Percentiles rank a stretch among this genome's conserved stretches.
Conservation (phyloP, 306 rosid species). For the Abrus pulchellus region DNA sequence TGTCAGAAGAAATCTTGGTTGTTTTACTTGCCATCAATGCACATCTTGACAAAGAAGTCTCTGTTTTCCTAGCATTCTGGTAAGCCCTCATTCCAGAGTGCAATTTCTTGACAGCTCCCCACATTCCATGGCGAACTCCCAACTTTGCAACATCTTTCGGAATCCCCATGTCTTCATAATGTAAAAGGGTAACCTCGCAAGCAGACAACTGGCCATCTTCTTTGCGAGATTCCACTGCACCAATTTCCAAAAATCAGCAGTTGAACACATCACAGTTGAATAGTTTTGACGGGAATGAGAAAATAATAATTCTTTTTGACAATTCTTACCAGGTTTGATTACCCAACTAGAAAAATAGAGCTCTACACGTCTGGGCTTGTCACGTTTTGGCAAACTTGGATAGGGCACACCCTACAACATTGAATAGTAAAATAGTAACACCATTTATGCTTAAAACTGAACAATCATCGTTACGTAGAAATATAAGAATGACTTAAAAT, state of each 20-base stretch:
- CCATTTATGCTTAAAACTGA: slow-evolving; percentile 7
- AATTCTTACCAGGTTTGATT: slow-evolving; percentile 82
- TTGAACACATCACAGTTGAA: slow-evolving; percentile 23
- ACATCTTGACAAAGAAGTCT: slow-evolving; percentile 66
- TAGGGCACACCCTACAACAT: slow-evolving; percentile 79
- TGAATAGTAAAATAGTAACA: slow-evolving; percentile 47
- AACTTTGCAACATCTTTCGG: slow-evolving; percentile 98
- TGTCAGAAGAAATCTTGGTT: slow-evolving; percentile 64
- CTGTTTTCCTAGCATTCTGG: slow-evolving; percentile 86
- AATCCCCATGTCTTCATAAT: slow-evolving; percentile 98
- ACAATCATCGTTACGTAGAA: too few species aligned
- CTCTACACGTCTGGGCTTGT: slow-evolving; percentile 96
- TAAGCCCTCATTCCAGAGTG: slow-evolving; percentile 95
- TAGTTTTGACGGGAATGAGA: background rate
- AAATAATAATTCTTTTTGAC: slow-evolving; percentile 7
- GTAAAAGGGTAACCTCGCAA: slow-evolving; percentile 91
- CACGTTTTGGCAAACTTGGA: slow-evolving; percentile 87
- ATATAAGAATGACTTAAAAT: slow-evolving; percentile 3
- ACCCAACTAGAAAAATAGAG: slow-evolving; percentile 94
- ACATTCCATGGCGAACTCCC: slow-evolving; percentile 99
- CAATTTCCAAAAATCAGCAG: slow-evolving; percentile 49
- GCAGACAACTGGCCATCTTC: slow-evolving; percentile 92
- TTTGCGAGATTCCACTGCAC: slow-evolving; percentile 90
- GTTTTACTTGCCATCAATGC: slow-evolving; percentile 84
- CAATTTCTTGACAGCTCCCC: slow-evolving; percentile 96